Base-by-base conservation (phyloP, 192 early-diverging fungal genomes). In the Helicostylum pulchrum region DNA sequence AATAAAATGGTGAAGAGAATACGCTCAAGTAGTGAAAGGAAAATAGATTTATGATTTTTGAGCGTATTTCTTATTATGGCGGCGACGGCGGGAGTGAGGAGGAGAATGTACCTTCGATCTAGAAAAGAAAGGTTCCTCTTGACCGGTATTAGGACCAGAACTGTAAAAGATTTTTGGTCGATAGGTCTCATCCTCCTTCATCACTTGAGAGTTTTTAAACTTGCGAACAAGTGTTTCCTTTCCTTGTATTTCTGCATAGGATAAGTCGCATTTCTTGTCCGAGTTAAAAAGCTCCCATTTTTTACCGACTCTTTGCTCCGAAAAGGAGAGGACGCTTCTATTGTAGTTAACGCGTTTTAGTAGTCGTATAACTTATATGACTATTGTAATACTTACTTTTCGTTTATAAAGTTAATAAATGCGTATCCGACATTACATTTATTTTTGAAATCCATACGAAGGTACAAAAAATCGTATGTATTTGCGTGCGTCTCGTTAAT, bases 381-480 rank as follows among this genome's bases (percentile, higher is more conserved):
- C 23, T 53, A 58, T 14, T 26, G 2, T 17, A 8, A 48, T 26
- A 70, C 75, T 57, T 82, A 83, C 72, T 76, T 61, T n/a, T 79
- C 67, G 53, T 85, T 79, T 26, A 80, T 77, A 70, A 92, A 93
- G 74, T 88, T 90, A 42, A 84, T 79, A 55, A 91, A 91, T 15
- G 85, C 87, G 55, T 88, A 88, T 4, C 93, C 93, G 36, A 94
- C 89, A 65, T 94, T 94, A 71, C 93, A 94, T 59, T 87, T 82
- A 70, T 94, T 94, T 61, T 86, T 87, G 67, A 94, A 94, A 61
- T 94, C 93, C 76, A 94, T 94, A 12, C 91, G 76, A 6, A 94
- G 77, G 70, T 94, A 94, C 0, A 92, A 60, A 73, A 94, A 94
- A 61, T 94, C 90, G 43, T 80, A 88, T 8, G 78, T 66, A 15